Evolutionary conservation across 768 basidiomycete species (phyloP), one percentile per base, ranked within the genome.

Genomic region (Tricholoma saponaceum): DNA sequence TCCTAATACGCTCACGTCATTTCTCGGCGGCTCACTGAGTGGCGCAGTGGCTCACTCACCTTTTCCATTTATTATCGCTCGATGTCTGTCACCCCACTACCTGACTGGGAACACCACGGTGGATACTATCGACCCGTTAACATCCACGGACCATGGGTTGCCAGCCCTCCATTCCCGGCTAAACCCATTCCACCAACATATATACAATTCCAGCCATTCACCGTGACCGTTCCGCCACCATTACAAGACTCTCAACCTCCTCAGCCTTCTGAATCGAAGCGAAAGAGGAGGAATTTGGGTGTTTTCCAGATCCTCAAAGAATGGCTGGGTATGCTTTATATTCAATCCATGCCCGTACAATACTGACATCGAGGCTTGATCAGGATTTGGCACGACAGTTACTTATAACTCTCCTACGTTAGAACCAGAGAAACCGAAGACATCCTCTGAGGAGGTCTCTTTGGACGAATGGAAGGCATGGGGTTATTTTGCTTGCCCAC

Each of bases 401-500:
- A 50, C 33, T 32, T 6, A 47, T 12, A 35, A 49, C 32, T 9
- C 18, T 1, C 10, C 26, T 53, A 58, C 12, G 20, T 56, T 9
- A 28, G n/a, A n/a, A n/a, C 46, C 18, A 46, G 61, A 9, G 43
- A 46, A 1, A 26, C 44, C 20, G 8, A 44, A 30, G 28, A 30
- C 26, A 3, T 28, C 20, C 3, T 5, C 37, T 4, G 5, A 8
- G 32, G 25, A 37, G 33, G n/a, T 52, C 18, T 9, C 51, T 16
- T 23, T 50, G 47, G 47, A 50, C 18, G 82, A 81, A 37, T 85
- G 82, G 81, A 79, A 81, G 61, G 76, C 76, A 37, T 84, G 79
- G 64, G 83, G 79, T 0, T 78, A 81, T 54, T 83, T 78, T 71
- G 79, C 83, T 5, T 74, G 76, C 32, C 83, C 83, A 10, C 62